Conservation (phyloP, 1,284 basidiomycete genomes). For the Leucocoprinus gongylophorus region DNA sequence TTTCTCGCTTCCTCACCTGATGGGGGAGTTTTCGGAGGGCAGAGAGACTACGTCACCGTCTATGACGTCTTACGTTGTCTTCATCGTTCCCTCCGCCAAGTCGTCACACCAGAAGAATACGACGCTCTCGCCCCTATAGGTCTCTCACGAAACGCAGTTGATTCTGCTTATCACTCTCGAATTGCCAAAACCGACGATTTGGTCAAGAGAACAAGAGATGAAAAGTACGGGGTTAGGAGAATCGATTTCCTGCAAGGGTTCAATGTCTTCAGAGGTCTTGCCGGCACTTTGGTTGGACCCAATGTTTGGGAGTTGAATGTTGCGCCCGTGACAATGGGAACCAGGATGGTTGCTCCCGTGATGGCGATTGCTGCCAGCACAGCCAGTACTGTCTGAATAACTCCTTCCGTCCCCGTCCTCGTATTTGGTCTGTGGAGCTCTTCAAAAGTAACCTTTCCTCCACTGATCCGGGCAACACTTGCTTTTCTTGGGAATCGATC, state of each 20-base stretch:
- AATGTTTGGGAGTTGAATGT: conserved; percentile 29
- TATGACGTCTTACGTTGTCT: conserved; percentile 24
- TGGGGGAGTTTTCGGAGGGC: background rate
- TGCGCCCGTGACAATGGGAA: background rate
- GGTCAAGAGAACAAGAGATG: conserved; percentile 12
- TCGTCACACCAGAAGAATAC: conserved; percentile 25
- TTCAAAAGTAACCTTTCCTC: background rate
- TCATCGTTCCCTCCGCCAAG: conserved; percentile 22
- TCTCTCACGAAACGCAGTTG: conserved; percentile 16
- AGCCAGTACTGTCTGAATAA: background rate
- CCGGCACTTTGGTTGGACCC: conserved; percentile 19
- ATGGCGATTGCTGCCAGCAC: background rate
- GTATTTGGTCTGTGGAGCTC: background rate
- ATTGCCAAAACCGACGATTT: conserved; percentile 17
- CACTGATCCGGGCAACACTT: background rate
- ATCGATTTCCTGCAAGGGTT: conserved; percentile 26
- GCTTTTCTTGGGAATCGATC: background rate
- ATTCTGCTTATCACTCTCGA: conserved; percentile 23
- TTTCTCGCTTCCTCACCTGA: conserved; percentile 15
- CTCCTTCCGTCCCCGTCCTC: background rate
- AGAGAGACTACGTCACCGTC: conserved; percentile 23
- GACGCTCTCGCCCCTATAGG: conserved; percentile 15
- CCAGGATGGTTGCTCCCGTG: background rate
- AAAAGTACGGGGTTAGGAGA: conserved; percentile 25
- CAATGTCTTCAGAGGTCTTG: conserved; percentile 25